phyloP scores from a whole-genome alignment of 75 land plant genomes.

The Ceratopteris richardii region DNA sequence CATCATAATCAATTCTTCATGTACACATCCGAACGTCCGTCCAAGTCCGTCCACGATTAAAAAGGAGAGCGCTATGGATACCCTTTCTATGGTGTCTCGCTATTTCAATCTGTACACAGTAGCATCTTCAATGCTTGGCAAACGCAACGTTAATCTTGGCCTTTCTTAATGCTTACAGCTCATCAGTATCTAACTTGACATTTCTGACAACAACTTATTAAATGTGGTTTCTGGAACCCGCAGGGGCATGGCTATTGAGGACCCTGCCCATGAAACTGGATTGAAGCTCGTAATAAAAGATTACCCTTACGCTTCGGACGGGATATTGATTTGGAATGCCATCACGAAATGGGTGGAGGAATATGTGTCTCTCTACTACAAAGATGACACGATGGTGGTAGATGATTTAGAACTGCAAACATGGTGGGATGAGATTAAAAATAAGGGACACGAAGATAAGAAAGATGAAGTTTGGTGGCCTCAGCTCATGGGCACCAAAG shows the following conservation, averaged over 20 bases:
- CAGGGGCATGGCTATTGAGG: constrained; percentile 85
- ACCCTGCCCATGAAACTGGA: constrained; percentile 59
- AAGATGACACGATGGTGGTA: constrained; percentile 25
- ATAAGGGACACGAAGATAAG: constrained; percentile 70
- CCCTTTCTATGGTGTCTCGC: too few species aligned
- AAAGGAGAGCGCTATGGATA: too few species aligned
- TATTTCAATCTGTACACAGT: too few species aligned
- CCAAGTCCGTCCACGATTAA: too few species aligned
- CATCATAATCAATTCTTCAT: too few species aligned
- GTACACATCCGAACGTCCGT: too few species aligned
- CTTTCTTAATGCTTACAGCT: too few species aligned
- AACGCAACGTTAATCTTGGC: too few species aligned
- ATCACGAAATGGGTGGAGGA: constrained; percentile 46
- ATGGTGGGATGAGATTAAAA: constrained; percentile 76
- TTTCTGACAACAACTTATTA: too few species aligned
- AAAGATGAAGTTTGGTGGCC: constrained; percentile 72
- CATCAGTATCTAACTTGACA: too few species aligned
- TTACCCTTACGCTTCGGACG: constrained; percentile 92
- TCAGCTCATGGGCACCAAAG: constrained; percentile 25
- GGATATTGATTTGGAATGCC: constrained; percentile 80
- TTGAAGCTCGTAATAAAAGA: constrained; percentile 63
- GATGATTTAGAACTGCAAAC: constrained; percentile 68
- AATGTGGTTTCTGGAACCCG: too few species aligned
- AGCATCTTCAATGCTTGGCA: too few species aligned
- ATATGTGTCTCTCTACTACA: constrained; percentile 57